Evolutionary conservation across 345 rosid genomes (phyloP).

Genomic region (Rhodamnia rubescens): DNA sequence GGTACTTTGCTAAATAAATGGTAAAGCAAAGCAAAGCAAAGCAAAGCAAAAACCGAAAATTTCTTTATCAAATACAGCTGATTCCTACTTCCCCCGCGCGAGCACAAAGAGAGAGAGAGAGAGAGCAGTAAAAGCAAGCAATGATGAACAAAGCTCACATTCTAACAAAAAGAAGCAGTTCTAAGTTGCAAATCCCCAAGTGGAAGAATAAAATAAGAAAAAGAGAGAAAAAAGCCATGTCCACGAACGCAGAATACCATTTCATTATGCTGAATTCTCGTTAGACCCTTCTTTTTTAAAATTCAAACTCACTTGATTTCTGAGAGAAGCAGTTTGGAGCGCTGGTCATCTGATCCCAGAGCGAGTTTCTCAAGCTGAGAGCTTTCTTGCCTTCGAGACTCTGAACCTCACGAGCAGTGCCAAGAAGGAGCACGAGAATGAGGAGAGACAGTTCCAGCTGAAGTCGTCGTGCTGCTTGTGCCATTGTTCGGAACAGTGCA

Average conservation of each 20-base stretch:
- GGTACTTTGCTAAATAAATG: not conserved
- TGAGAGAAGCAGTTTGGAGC: slow-evolving; percentile 26
- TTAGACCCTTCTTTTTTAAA: not conserved
- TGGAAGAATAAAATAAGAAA: not conserved
- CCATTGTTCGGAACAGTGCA: slow-evolving; percentile 10
- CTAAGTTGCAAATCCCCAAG: not conserved
- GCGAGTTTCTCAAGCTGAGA: slow-evolving; percentile 18
- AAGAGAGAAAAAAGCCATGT: not conserved
- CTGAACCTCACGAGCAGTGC: slow-evolving; percentile 1
- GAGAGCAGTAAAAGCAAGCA: not conserved
- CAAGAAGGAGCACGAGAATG: not conserved
- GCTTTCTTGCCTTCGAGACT: slow-evolving; percentile 17
- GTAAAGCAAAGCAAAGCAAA: not conserved
- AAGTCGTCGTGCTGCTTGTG: not conserved
- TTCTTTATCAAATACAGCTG: not conserved
- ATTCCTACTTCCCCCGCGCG: not conserved
- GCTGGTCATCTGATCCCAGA: not conserved
- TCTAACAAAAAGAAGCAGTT: not conserved
- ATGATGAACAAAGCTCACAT: not conserved
- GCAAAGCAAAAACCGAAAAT: not conserved
- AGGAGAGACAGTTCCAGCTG: not conserved
- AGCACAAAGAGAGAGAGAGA: not conserved
- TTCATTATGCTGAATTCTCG: not conserved
- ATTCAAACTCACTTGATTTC: slow-evolving; percentile 34
- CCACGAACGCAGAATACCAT: not conserved